Evolutionary conservation across 805 yeast genomes (phyloP).

Genomic region (Candida caryicola): DNA sequence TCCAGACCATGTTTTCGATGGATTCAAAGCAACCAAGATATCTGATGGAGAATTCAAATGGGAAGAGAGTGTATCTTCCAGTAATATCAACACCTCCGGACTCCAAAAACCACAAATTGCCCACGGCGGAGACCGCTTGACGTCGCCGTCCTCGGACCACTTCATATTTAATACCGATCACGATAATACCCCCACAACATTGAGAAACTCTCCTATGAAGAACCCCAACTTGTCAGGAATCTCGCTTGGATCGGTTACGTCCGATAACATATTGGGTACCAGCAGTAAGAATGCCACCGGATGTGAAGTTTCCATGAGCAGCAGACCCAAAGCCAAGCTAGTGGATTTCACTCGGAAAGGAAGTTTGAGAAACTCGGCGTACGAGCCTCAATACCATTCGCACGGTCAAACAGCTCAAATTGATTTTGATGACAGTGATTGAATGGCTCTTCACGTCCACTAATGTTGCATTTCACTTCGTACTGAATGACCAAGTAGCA

Average conservation of each 20-base stretch:
- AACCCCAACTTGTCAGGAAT: constrained; percentile 19
- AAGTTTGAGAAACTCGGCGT: constrained; percentile 40
- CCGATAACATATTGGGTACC: constrained; percentile 11
- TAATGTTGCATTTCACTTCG: background rate
- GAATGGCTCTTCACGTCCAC: no score
- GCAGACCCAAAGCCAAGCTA: constrained; percentile 34
- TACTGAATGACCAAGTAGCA: no score
- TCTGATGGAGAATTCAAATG: constrained; percentile 32
- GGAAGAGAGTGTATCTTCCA: constrained; percentile 16
- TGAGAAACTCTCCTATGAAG: constrained; percentile 9
- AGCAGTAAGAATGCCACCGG: constrained; percentile 3
- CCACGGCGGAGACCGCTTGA: constrained; percentile 3
- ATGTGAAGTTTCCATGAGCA: constrained; percentile 1
- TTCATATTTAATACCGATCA: constrained; percentile 4
- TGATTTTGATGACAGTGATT: constrained; percentile 22
- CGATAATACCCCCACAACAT: constrained; percentile 8
- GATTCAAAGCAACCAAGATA: constrained; percentile 27
- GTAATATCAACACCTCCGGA: constrained; percentile 3
- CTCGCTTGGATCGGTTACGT: constrained; percentile 16
- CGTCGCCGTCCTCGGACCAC: constrained; percentile 12
- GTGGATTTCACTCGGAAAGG: constrained; percentile 48
- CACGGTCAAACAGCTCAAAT: constrained; percentile 35
- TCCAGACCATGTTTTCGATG: constrained; percentile 22
- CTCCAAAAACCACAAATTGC: constrained; percentile 1
- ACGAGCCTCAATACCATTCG: constrained; percentile 27